These are phyloP conservation scores for Ceratocystis alfenasii DNA, from an alignment of 2,329 filamentous ascomycete species.

Conservation along the genomic window DNA sequence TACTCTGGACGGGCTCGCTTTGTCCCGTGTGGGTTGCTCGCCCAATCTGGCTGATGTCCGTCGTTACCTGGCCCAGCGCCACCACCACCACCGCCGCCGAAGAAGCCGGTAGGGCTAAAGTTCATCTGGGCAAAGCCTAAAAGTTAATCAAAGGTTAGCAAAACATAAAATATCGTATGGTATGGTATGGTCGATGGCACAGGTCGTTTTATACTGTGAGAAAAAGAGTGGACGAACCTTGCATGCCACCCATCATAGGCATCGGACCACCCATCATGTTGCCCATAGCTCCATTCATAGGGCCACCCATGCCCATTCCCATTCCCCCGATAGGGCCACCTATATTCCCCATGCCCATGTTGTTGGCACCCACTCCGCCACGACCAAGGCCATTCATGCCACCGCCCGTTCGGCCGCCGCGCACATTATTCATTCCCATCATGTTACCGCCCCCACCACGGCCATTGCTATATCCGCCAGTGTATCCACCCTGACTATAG, in stretches of 20 bases:
- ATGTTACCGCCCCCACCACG: slow-evolving; percentile 37
- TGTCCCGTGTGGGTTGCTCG: slow-evolving; percentile 63
- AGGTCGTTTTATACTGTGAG: not conserved
- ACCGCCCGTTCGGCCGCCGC: slow-evolving; percentile 34
- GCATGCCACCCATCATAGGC: slow-evolving; percentile 36
- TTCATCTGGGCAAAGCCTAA: slow-evolving; percentile 43
- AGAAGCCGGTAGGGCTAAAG: slow-evolving; percentile 65
- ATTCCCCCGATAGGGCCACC: slow-evolving; percentile 36
- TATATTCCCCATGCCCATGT: slow-evolving; percentile 45
- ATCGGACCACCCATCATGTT: slow-evolving; percentile 33
- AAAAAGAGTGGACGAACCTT: slow-evolving; percentile 28
- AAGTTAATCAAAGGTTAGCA: slow-evolving; percentile 21
- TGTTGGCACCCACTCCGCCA: slow-evolving; percentile 30
- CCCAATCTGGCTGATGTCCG: slow-evolving; percentile 15
- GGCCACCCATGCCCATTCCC: slow-evolving; percentile 19
- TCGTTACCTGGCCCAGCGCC: slow-evolving; percentile 46
- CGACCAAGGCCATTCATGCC: slow-evolving; percentile 37
- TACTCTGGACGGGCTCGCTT: slow-evolving; percentile 67
- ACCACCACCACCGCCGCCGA: slow-evolving; percentile 29
- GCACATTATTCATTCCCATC: slow-evolving; percentile 32
- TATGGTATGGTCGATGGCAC: too few relatives aligned
- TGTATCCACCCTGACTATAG: slow-evolving; percentile 27
- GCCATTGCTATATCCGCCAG: slow-evolving; percentile 27
- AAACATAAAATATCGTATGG: not conserved
- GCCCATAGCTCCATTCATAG: slow-evolving; percentile 29